A percentile compares a stretch with the other conserved stretches of the same genome.
phyloP scores from a whole-genome alignment of 1,139 yeast species.

The Petasospora rhodanensis region DNA sequence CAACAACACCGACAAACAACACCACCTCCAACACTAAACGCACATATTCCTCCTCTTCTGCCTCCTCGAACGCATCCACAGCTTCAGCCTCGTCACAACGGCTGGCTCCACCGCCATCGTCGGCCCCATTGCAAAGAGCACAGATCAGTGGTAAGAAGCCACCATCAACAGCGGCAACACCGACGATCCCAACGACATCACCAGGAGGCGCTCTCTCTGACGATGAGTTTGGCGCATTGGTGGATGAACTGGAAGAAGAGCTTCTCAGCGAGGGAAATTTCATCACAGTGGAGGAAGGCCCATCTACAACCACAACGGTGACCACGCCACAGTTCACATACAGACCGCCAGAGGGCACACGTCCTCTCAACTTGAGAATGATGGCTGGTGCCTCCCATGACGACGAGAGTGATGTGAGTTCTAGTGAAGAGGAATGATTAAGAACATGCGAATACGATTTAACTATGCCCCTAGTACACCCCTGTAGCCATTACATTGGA shows the following conservation, averaged over 20 bases:
- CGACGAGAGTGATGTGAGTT: constrained; percentile 20
- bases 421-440: constrained; percentile 22
- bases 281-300: constrained; percentile 17
- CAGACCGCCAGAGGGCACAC: constrained; percentile 1
- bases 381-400: constrained; percentile 18
- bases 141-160: constrained; percentile 18
- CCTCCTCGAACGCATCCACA: too few species aligned
- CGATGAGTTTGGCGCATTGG: constrained; percentile 20
- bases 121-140: constrained; percentile 1
- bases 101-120: constrained; percentile 1
- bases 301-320: constrained; percentile 1
- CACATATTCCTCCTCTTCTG: too few species aligned
- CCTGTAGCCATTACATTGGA: constrained; percentile 28
- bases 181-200: constrained; percentile 13
- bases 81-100: constrained; percentile 2
- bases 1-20: too few species aligned
- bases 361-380: constrained; percentile 21
- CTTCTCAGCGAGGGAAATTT: constrained; percentile 15
- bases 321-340: neutral
- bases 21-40: constrained; percentile 4
- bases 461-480: neutral
- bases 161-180: constrained; percentile 17
- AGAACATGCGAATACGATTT: constrained; percentile 1
- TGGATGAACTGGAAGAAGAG: constrained; percentile 23
- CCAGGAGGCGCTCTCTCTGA: constrained; percentile 9